Conservation (phyloP, 495 filamentous ascomycete species). For the Hyaloscypha variabilis region DNA sequence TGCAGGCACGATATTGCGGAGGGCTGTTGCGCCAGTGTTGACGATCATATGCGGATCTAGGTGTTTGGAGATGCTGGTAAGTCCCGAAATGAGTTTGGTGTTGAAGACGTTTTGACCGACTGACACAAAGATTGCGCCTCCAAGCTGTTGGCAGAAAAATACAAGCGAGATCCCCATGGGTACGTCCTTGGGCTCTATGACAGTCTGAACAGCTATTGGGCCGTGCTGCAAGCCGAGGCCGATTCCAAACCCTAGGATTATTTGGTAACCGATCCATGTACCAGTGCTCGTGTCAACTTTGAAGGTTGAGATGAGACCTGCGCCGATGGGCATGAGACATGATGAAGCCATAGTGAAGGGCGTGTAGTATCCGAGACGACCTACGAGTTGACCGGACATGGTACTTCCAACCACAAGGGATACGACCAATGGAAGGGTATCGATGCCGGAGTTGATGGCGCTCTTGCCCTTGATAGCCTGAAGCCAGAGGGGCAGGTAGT, state of each 20-base stretch:
- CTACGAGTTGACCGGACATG: constrained; percentile 51
- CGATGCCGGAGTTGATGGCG: constrained; percentile 67
- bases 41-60: constrained; percentile 36
- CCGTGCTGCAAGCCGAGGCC: constrained; percentile 69
- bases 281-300: constrained; percentile 47
- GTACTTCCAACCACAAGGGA: constrained; percentile 40
- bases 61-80: constrained; percentile 38
- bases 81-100: constrained; percentile 51
- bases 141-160: constrained; percentile 61
- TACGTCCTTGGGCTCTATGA: constrained; percentile 51
- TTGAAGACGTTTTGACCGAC: constrained; percentile 64
- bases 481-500: constrained; percentile 17
- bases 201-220: constrained; percentile 58
- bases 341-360: constrained; percentile 57
- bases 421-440: constrained; percentile 58
- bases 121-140: constrained; percentile 62
- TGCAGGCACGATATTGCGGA: not conserved
- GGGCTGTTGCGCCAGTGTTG: not conserved
- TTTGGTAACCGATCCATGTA: constrained; percentile 69
- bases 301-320: constrained; percentile 65
- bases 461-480: constrained; percentile 39
- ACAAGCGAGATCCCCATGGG: constrained; percentile 60
- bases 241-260: constrained; percentile 66
- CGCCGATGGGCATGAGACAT: constrained; percentile 56
- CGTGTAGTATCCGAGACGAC: constrained; percentile 64